Conservation (phyloP, 768 basidiomycete species). For the Lepiota subincarnata region DNA sequence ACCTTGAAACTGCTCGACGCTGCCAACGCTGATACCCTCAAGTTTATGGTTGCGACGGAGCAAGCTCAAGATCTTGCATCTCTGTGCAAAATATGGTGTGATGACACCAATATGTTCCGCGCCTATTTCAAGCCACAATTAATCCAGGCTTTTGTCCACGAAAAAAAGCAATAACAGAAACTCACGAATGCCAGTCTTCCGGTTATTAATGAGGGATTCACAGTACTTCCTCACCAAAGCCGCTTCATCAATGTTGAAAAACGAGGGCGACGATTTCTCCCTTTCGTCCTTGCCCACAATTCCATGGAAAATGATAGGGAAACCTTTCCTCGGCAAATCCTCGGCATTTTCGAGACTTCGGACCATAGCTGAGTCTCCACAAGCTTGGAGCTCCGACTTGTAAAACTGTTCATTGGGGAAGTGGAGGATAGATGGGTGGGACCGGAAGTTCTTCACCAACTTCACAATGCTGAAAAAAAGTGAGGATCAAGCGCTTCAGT, state of each 20-base stretch:
- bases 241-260: constrained; percentile 59
- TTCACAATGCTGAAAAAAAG: constrained; percentile 45
- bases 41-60: constrained; percentile 28
- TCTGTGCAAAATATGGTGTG: constrained; percentile 63
- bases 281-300: constrained; percentile 51
- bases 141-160: not conserved
- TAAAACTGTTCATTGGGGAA: constrained; percentile 62
- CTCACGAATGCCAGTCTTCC: constrained; percentile 38
- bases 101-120: constrained; percentile 60
- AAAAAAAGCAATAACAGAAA: constrained; percentile 5
- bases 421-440: constrained; percentile 48
- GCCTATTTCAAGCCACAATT: constrained; percentile 16
- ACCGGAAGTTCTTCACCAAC: constrained; percentile 55
- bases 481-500: not conserved
- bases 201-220: constrained; percentile 28
- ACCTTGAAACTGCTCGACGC: constrained; percentile 69
- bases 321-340: constrained; percentile 36
- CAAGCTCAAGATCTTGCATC: constrained; percentile 43
- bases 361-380: constrained; percentile 39
- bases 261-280: constrained; percentile 55
- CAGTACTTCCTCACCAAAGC: constrained; percentile 47
- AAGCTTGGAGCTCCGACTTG: constrained; percentile 42
- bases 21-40: constrained; percentile 53
- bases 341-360: constrained; percentile 34
- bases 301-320: constrained; percentile 57